phyloP scores from a whole-genome alignment of 2,329 filamentous ascomycete genomes.

The Tolypocladium ovalisporum region DNA sequence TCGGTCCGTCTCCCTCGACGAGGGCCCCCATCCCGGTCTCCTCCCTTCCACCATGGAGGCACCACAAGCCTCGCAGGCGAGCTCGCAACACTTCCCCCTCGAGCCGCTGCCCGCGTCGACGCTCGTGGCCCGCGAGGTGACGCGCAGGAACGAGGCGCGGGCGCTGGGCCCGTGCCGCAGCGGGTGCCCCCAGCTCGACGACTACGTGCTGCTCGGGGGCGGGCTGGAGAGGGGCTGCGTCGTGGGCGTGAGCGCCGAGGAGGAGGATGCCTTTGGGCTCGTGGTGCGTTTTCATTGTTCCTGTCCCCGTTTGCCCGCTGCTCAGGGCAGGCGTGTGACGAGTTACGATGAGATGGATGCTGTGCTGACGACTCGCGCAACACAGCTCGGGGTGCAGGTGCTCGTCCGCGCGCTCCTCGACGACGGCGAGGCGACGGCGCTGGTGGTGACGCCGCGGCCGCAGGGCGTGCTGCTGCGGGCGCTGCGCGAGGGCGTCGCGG shows the following conservation, averaged over 20 bases:
- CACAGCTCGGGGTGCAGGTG: conserved; percentile 37
- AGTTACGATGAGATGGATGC: too few relatives aligned
- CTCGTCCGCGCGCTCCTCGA: conserved; percentile 28
- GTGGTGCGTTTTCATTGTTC: conserved; percentile 32
- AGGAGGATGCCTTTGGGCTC: conserved; percentile 34
- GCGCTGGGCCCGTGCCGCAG: conserved; percentile 22
- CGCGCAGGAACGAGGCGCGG: conserved; percentile 19
- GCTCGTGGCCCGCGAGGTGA: conserved; percentile 27
- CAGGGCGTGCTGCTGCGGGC: conserved; percentile 26
- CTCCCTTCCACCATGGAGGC: neutral
- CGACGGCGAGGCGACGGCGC: conserved; percentile 14
- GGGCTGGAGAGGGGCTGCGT: conserved; percentile 40
- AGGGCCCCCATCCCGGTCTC: neutral
- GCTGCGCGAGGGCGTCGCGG: conserved; percentile 28
- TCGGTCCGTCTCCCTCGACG: neutral
- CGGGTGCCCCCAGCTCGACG: conserved; percentile 39
- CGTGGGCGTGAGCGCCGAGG: conserved; percentile 43
- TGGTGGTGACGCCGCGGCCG: conserved; percentile 40
- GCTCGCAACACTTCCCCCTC: conserved; percentile 18
- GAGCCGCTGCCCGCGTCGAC: conserved; percentile 33
- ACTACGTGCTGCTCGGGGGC: conserved; percentile 31
- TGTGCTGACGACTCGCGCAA: conserved; percentile 6
- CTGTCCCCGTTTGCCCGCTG: neutral
- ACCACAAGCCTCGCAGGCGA: neutral
- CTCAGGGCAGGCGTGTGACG: neutral